Percentiles rank a stretch among this genome's conserved stretches.
These are phyloP conservation scores for Verticillium isaacii DNA, from an alignment of 2,329 filamentous ascomycete genomes.

Conservation along the genomic window DNA sequence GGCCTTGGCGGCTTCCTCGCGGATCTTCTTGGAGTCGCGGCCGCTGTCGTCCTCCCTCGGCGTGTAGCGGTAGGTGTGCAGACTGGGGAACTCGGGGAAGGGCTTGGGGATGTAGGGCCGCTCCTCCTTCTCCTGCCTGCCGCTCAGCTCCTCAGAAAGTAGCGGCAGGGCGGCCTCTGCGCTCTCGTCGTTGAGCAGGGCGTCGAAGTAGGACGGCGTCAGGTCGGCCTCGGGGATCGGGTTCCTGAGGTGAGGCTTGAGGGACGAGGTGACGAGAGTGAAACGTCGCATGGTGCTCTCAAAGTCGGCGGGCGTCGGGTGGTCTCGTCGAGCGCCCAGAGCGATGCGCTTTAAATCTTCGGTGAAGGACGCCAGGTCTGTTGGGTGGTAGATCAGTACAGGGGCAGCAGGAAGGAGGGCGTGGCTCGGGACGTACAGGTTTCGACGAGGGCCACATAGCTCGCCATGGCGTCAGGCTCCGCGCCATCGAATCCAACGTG, in stretches of 20 bases:
- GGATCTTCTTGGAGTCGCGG: conserved; percentile 51
- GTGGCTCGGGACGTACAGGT: conserved; percentile 40
- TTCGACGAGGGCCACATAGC: conserved; percentile 51
- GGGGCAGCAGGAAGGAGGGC: conserved; percentile 16
- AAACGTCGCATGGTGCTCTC: conserved; percentile 46
- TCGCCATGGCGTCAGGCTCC: conserved; percentile 52
- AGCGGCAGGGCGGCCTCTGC: conserved; percentile 38
- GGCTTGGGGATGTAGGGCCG: conserved; percentile 52
- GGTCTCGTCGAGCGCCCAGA: conserved; percentile 43
- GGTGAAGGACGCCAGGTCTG: conserved; percentile 47
- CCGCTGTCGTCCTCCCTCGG: conserved; percentile 41
- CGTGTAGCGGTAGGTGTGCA: conserved; percentile 59
- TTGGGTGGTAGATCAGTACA: not conserved
- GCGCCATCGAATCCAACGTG: conserved; percentile 56
- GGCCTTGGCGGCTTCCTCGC: conserved; percentile 54
- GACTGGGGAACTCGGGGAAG: conserved; percentile 59
- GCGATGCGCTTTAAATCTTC: conserved; percentile 42
- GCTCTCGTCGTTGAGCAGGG: conserved; percentile 30
- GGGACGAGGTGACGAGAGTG: conserved; percentile 43
- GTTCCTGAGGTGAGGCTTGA: conserved; percentile 53
- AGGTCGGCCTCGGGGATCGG: conserved; percentile 39
- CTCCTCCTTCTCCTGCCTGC: conserved; percentile 49
- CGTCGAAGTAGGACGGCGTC: conserved; percentile 31
- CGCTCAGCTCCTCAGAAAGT: conserved; percentile 52
- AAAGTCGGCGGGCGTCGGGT: conserved; percentile 53